Evolutionary conservation across 2,329 filamentous ascomycete species (phyloP).

Genomic region (Gaeumannomyces tritici): DNA sequence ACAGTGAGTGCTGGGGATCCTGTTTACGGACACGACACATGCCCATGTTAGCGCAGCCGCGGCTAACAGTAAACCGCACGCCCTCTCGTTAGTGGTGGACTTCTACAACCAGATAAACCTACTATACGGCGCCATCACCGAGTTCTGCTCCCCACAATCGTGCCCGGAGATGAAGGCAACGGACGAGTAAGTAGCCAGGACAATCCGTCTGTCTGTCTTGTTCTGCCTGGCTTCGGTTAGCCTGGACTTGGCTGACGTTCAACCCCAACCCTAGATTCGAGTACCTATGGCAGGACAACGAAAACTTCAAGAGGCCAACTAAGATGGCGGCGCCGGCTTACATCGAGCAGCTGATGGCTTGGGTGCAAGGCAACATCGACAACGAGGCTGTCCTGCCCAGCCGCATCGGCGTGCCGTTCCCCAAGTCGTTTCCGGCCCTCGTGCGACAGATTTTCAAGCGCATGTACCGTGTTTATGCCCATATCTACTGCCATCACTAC

Average conservation of each 20-base stretch:
- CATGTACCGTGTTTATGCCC: constrained; percentile 95
- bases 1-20: constrained; percentile 50
- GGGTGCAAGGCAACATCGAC: constrained; percentile 92
- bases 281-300: constrained; percentile 96
- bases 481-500: constrained; percentile 99
- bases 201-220: background rate
- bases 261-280: constrained; percentile 61
- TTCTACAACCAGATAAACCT: constrained; percentile 99
- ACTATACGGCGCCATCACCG: constrained; percentile 95
- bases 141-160: constrained; percentile 94
- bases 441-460: constrained; percentile 97
- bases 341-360: constrained; percentile 94
- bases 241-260: background rate
- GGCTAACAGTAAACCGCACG: constrained; percentile 15
- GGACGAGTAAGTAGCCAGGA: constrained; percentile 62
- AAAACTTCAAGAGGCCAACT: constrained; percentile 89
- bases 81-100: constrained; percentile 66
- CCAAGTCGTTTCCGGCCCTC: constrained; percentile 79
- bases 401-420: constrained; percentile 89
- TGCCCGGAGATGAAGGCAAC: constrained; percentile 99
- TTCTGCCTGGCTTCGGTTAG: too few species aligned
- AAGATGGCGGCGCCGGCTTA: constrained; percentile 98
- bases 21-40: background rate
- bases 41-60: background rate
- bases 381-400: constrained; percentile 94